These are phyloP conservation scores for Mortierella sp. DNA, from an alignment of 371 early-diverging fungal species.

Conservation along the genomic window DNA sequence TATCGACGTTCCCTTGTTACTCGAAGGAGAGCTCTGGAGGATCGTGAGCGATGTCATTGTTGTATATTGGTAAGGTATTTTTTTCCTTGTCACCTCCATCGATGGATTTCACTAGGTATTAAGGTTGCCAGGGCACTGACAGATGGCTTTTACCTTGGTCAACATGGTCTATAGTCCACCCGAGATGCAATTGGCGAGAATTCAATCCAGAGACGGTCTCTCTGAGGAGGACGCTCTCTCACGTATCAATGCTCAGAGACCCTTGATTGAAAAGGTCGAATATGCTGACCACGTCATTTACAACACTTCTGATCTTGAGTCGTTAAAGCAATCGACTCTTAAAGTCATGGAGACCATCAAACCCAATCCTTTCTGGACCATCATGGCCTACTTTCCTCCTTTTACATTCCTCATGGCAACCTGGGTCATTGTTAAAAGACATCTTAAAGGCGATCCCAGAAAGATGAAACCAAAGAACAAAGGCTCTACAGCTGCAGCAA, in stretches of 20 bases:
- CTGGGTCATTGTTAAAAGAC: slow-evolving; percentile 40
- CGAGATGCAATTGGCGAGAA: slow-evolving; percentile 78
- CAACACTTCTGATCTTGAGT: slow-evolving; percentile 79
- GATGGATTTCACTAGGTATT: no score
- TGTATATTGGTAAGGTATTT: slow-evolving; percentile 77
- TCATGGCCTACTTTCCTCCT: slow-evolving; percentile 42
- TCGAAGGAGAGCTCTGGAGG: slow-evolving; percentile 84
- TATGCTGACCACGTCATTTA: slow-evolving; percentile 88
- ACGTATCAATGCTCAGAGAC: slow-evolving; percentile 88
- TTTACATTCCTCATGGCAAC: slow-evolving; percentile 16
- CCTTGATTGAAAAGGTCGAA: slow-evolving; percentile 78
- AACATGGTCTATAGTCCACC: slow-evolving; percentile 67
- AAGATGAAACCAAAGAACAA: slow-evolving; percentile 21
- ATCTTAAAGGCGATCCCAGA: slow-evolving; percentile 53
- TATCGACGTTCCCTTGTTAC: slow-evolving; percentile 92
- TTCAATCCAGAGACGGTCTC: slow-evolving; percentile 80
- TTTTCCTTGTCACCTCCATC: neutral
- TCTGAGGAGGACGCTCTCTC: slow-evolving; percentile 74
- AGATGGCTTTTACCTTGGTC: neutral
- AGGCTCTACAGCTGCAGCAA: neutral
- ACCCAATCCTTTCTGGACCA: slow-evolving; percentile 59
- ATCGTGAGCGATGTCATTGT: slow-evolving; percentile 82
- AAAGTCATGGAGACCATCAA: slow-evolving; percentile 60
- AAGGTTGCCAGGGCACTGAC: no score
- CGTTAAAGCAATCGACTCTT: slow-evolving; percentile 73